Evolutionary conservation across 2,329 filamentous ascomycete genomes (phyloP).

Genomic region (Fusarium albosuccineum): DNA sequence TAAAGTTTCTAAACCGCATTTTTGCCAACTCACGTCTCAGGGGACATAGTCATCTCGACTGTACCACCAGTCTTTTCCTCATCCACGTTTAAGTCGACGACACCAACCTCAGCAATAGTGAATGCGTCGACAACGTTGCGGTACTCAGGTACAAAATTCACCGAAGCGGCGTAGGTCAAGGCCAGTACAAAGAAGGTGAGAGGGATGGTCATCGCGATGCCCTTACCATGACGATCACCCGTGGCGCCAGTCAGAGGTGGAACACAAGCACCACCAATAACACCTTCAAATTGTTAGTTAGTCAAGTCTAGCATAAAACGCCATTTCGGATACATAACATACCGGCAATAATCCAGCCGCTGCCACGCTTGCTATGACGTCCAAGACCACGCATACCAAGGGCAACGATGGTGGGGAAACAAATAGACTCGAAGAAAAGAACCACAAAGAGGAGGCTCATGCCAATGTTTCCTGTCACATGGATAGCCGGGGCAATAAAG

Average conservation of each 20-base stretch:
- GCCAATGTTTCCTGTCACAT: conserved; percentile 58
- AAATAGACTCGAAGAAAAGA: conserved; percentile 84
- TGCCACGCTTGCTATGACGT: conserved; percentile 81
- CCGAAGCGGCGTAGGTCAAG: conserved; percentile 68
- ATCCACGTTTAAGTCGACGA: conserved; percentile 47
- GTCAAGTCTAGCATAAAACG: too few relatives aligned
- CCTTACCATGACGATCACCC: conserved; percentile 72
- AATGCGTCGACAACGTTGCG: conserved; percentile 72
- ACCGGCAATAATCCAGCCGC: conserved; percentile 74
- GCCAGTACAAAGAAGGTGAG: conserved; percentile 69
- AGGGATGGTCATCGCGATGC: conserved; percentile 75
- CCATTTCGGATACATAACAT: too few relatives aligned
- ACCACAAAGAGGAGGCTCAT: conserved; percentile 75
- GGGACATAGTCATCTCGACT: too few relatives aligned
- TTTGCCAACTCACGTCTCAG: too few relatives aligned
- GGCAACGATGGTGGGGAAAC: conserved; percentile 85
- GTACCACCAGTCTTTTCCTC: conserved; percentile 41
- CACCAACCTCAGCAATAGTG: conserved; percentile 59
- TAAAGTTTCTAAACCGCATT: too few relatives aligned
- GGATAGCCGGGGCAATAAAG: conserved; percentile 67
- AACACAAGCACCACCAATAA: conserved; percentile 79
- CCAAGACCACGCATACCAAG: conserved; percentile 82
- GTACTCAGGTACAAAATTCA: conserved; percentile 77
- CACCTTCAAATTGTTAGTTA: conserved; percentile 51
- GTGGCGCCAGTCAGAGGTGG: conserved; percentile 78